These are phyloP conservation scores for Phaeosphaeria sp. DNA, from an alignment of 2,329 filamentous ascomycete genomes.

Conservation along the genomic window DNA sequence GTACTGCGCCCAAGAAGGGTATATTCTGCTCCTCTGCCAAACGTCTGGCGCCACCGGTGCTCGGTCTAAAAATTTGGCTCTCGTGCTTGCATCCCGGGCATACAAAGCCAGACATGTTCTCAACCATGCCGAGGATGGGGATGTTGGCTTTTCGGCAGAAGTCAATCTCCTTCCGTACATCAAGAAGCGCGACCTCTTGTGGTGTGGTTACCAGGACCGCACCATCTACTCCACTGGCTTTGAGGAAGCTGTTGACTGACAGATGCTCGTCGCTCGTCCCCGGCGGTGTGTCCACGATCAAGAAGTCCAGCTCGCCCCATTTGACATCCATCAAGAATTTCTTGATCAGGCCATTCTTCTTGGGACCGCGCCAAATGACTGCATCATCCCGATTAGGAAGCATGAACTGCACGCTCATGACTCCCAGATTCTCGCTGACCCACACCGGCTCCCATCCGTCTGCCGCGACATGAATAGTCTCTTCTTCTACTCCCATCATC, in stretches of 20 bases:
- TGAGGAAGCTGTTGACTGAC: constrained; percentile 89
- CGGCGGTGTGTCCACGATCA: constrained; percentile 93
- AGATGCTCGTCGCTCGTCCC: constrained; percentile 96
- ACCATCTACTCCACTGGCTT: constrained; percentile 89
- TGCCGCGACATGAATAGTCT: constrained; percentile 90
- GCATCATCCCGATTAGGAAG: constrained; percentile 91
- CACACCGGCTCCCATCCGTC: constrained; percentile 95
- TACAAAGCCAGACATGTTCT: constrained; percentile 98
- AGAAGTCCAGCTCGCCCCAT: constrained; percentile 93
- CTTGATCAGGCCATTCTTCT: constrained; percentile 99
- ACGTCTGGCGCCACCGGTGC: constrained; percentile 82
- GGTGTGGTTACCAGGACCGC: constrained; percentile 94
- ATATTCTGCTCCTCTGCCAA: constrained; percentile 87
- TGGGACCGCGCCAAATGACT: constrained; percentile 95
- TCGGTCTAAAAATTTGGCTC: constrained; percentile 85
- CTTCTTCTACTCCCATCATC: constrained; percentile 96
- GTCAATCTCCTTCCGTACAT: constrained; percentile 96
- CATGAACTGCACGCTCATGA: constrained; percentile 99
- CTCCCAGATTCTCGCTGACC: constrained; percentile 90
- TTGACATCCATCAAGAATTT: constrained; percentile 97
- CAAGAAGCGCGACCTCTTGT: constrained; percentile 89
- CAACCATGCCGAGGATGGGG: constrained; percentile 83
- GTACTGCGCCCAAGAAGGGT: constrained; percentile 87
- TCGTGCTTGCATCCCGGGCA: constrained; percentile 87
- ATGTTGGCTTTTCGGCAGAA: constrained; percentile 97